Base-by-base conservation (phyloP, 805 yeast species). In the Metschnikowia kunwiensis region DNA sequence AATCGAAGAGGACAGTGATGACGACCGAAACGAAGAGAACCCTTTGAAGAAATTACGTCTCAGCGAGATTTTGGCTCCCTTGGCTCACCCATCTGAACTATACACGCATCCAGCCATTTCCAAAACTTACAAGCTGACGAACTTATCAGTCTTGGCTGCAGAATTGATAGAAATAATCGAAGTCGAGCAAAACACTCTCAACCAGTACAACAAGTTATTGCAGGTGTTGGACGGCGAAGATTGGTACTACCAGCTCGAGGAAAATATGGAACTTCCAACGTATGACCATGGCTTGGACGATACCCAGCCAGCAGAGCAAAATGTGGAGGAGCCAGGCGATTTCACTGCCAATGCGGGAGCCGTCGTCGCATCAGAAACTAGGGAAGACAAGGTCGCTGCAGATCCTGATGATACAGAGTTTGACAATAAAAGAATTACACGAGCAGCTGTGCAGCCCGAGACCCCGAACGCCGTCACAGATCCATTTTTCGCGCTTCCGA, bases 181-280 rank as follows among this genome's bases (percentile, higher is more conserved):
- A 54, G 74, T 75, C 27, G 98, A 93, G 54, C 95, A 87, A 51
- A 70, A 74, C 18, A 80, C 80, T 23, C 83, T 85, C n/a, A 78
- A 80, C 40, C 75, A 80, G 52, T 65, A 88, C 35, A 75, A 82
- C 28, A 78, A 77, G 50, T 68, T 91, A 29, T 71, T 93, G 60
- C 85, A 82, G 43, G 80, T 84, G 1, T 78, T 91, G 48, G 68
- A 91, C 32, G 96, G 97, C 4, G 97, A 91, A 54, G 91, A 86
- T 55, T 84, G 94, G 46, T 69, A 69, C 28, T 78, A 78, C 37
- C 60, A 82, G 25, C 65, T 78, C 14, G 86, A 85, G 23, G 77
- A 75, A 15, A 75, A 77, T 31, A 58, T 89, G 59, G 75, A 78
- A 16, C 65, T 88, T 22, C 82, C 87, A 2, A 69, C 62, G 18